Evolutionary conservation across 495 filamentous ascomycete species (phyloP).

Genomic region (Trypethelium eluteriae): DNA sequence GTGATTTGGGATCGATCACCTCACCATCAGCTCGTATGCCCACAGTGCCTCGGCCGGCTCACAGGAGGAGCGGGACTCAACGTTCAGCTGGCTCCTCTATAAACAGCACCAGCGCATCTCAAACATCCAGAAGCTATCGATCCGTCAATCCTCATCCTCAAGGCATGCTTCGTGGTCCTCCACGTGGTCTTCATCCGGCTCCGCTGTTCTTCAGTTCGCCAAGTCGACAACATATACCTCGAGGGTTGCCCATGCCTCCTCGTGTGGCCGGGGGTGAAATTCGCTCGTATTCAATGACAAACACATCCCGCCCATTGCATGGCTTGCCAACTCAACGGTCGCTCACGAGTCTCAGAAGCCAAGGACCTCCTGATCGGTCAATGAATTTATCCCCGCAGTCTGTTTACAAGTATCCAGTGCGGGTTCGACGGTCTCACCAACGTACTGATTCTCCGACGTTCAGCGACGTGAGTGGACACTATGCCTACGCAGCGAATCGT

Average conservation of each 20-base stretch:
- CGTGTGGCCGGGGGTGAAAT: slow-evolving; percentile 30
- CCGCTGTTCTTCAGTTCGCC: slow-evolving; percentile 17
- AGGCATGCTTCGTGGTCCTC: slow-evolving; percentile 22
- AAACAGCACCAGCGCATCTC: slow-evolving; percentile 25
- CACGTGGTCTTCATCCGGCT: slow-evolving; percentile 27
- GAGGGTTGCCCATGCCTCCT: slow-evolving; percentile 26
- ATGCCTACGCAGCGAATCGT: neutral
- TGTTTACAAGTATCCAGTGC: slow-evolving; percentile 57
- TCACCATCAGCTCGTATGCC: slow-evolving; percentile 45
- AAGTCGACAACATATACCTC: slow-evolving; percentile 3
- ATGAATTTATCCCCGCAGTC: slow-evolving; percentile 41
- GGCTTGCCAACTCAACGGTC: slow-evolving; percentile 46
- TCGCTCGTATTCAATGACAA: slow-evolving; percentile 53
- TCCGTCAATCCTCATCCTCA: slow-evolving; percentile 17
- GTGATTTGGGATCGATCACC: slow-evolving; percentile 57
- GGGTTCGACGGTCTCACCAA: slow-evolving; percentile 56
- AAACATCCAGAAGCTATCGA: slow-evolving; percentile 19
- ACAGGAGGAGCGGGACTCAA: slow-evolving; percentile 24
- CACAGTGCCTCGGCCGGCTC: slow-evolving; percentile 20
- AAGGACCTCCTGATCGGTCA: slow-evolving; percentile 18
- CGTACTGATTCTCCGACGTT: slow-evolving; percentile 56
- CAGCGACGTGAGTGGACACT: slow-evolving; percentile 35
- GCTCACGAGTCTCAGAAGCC: slow-evolving; percentile 44
- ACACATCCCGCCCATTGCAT: slow-evolving; percentile 43
- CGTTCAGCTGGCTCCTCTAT: neutral